A percentile compares a stretch with the other conserved stretches of the same genome.
These are phyloP conservation scores for Tolypocladium inflatum DNA, from an alignment of 2,329 filamentous ascomycete genomes.

Conservation along the genomic window DNA sequence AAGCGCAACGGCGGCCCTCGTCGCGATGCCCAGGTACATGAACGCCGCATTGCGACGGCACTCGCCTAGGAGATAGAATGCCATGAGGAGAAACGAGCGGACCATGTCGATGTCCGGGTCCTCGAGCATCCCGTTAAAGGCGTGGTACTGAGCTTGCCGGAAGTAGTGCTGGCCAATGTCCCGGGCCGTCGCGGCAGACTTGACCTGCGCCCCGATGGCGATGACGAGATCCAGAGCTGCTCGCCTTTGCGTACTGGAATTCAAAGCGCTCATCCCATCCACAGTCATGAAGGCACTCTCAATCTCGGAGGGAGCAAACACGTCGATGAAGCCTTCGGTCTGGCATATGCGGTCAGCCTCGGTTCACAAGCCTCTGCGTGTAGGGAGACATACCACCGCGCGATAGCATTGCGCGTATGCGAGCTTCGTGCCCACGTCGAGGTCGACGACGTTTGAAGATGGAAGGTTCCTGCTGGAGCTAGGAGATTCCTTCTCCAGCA, in stretches of 20 bases:
- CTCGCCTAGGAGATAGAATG: slow-evolving; percentile 49
- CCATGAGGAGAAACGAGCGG: slow-evolving; percentile 43
- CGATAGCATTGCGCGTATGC: slow-evolving; percentile 8
- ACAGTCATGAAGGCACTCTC: slow-evolving; percentile 11
- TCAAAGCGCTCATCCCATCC: no score
- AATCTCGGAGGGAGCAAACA: slow-evolving; percentile 19
- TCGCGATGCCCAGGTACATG: slow-evolving; percentile 53
- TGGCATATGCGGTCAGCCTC: slow-evolving; percentile 4
- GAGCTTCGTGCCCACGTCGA: slow-evolving; percentile 9
- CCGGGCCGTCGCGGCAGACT: slow-evolving; percentile 16
- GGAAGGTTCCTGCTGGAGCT: slow-evolving; percentile 1
- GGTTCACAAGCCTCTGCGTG: not conserved
- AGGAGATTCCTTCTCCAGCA: slow-evolving; percentile 37
- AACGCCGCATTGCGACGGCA: slow-evolving; percentile 52
- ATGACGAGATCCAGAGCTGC: slow-evolving; percentile 30
- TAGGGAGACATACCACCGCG: slow-evolving; percentile 7
- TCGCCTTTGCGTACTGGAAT: slow-evolving; percentile 2
- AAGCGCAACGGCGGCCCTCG: slow-evolving; percentile 45
- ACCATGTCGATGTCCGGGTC: slow-evolving; percentile 44
- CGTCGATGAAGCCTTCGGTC: slow-evolving; percentile 24
- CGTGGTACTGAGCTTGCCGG: slow-evolving; percentile 33
- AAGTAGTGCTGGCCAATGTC: slow-evolving; percentile 29
- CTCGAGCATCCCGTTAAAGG: slow-evolving; percentile 41
- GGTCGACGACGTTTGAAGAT: not conserved
- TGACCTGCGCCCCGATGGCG: slow-evolving; percentile 42